phyloP scores from a whole-genome alignment of 2,329 filamentous ascomycete genomes.

The Claviceps fusiformis region DNA sequence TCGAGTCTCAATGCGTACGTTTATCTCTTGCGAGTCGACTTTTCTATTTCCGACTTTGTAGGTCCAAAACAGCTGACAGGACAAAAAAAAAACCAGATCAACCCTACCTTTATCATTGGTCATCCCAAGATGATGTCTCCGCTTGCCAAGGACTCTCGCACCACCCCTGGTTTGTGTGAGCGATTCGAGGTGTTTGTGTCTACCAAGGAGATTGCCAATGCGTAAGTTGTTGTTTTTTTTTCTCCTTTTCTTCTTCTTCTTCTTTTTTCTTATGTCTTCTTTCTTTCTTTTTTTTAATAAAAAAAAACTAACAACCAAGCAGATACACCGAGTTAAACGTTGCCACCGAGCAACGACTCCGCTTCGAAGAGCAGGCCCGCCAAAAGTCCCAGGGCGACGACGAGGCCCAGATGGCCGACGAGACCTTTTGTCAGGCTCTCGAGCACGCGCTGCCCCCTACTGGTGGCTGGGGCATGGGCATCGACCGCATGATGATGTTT shows the following conservation, averaged over 20 bases:
- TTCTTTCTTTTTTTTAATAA: not conserved
- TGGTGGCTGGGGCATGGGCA: conserved; percentile 92
- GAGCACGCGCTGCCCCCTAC: conserved; percentile 90
- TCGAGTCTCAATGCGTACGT: conserved; percentile 68
- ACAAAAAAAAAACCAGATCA: conserved; percentile 32
- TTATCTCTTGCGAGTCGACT: not conserved
- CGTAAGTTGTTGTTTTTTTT: conserved; percentile 24
- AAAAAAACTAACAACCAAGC: not conserved
- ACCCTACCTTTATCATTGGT: conserved; percentile 53
- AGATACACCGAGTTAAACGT: conserved; percentile 84
- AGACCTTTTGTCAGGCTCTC: conserved; percentile 83
- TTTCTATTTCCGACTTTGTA: not conserved
- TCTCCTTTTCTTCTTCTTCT: not conserved
- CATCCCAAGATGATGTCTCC: conserved; percentile 70
- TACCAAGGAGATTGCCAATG: conserved; percentile 75
- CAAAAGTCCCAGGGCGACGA: conserved; percentile 97
- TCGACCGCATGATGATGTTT: conserved; percentile 91
- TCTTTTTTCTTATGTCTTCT: not conserved
- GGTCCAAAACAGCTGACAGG: not conserved
- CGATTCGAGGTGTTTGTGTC: conserved; percentile 90
- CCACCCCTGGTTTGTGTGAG: conserved; percentile 74
- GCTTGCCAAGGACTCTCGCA: conserved; percentile 86
- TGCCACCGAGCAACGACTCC: conserved; percentile 81
- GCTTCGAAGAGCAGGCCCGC: conserved; percentile 77
- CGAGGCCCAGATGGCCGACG: conserved; percentile 89